These are phyloP conservation scores for Claviceps pazoutovae DNA, from an alignment of 2,329 filamentous ascomycete species.

Conservation along the genomic window DNA sequence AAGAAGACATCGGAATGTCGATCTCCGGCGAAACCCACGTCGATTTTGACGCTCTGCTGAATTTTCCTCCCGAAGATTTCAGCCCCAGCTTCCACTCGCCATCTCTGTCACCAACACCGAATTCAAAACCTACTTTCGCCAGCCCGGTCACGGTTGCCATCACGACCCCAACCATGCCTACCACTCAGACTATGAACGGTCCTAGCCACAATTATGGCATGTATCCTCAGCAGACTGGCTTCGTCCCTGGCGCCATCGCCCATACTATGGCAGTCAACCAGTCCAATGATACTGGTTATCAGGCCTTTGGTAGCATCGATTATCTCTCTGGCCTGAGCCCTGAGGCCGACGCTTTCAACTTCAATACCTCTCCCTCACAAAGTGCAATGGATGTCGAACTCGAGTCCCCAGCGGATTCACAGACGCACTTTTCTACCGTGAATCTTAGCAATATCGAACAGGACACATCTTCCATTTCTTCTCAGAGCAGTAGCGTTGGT, in stretches of 20 bases:
- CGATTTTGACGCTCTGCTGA: slow-evolving; percentile 43
- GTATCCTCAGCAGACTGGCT: slow-evolving; percentile 89
- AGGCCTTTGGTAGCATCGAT: slow-evolving; percentile 33
- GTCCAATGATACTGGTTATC: slow-evolving; percentile 39
- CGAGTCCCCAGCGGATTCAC: slow-evolving; percentile 32
- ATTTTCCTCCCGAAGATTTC: slow-evolving; percentile 47
- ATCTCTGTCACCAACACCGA: slow-evolving; percentile 39
- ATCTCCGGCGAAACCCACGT: slow-evolving; percentile 31
- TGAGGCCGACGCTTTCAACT: slow-evolving; percentile 56
- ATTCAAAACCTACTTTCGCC: slow-evolving; percentile 40
- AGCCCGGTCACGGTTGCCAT: slow-evolving; percentile 38
- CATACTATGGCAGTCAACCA: slow-evolving; percentile 69
- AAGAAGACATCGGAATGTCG: slow-evolving; percentile 19
- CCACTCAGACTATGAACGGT: slow-evolving; percentile 50
- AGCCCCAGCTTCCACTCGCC: slow-evolving; percentile 44
- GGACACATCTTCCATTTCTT: slow-evolving; percentile 31
- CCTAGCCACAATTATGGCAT: slow-evolving; percentile 92
- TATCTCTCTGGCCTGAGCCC: slow-evolving; percentile 43
- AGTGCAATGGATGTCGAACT: slow-evolving; percentile 48
- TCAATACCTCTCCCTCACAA: slow-evolving; percentile 53
- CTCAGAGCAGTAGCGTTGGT: slow-evolving; percentile 44
- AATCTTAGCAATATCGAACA: slow-evolving; percentile 65
- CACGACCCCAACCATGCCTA: slow-evolving; percentile 39
- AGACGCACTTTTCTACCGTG: slow-evolving; percentile 52
- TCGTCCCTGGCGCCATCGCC: slow-evolving; percentile 71